These are phyloP conservation scores for Irpex lacteus DNA, from an alignment of 1,284 basidiomycete species.

Conservation along the genomic window DNA sequence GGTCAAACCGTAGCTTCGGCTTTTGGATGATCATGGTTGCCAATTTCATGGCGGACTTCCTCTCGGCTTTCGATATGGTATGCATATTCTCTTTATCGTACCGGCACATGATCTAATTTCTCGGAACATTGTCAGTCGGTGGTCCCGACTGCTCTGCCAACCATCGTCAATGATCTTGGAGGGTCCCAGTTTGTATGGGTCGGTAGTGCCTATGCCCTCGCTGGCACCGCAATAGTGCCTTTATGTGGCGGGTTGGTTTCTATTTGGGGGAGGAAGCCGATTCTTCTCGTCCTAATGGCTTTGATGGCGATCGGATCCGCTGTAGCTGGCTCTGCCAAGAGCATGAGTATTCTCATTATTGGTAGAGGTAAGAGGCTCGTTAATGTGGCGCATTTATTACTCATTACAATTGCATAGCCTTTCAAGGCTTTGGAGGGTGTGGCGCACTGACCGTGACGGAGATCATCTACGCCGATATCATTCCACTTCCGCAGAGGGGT, in stretches of 20 bases:
- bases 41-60: background rate
- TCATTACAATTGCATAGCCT: background rate
- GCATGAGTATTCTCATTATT: slow-evolving; percentile 3
- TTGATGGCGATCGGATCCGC: slow-evolving; percentile 6
- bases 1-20: slow-evolving; percentile 2
- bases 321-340: slow-evolving; percentile 4
- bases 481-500: slow-evolving; percentile 6
- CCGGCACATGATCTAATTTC: too few species aligned
- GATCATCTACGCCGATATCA: slow-evolving; percentile 6
- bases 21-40: slow-evolving; percentile 37
- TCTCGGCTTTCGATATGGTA: slow-evolving; percentile 2
- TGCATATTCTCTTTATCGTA: background rate
- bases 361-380: slow-evolving; percentile 2
- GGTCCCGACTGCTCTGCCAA: slow-evolving; percentile 9
- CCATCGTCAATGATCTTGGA: slow-evolving; percentile 4
- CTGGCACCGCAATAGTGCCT: slow-evolving; percentile 2
- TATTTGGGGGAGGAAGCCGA: slow-evolving; percentile 4
- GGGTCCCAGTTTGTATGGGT: slow-evolving; percentile 10
- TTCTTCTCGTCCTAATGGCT: background rate
- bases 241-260: slow-evolving; percentile 1
- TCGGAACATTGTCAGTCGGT: background rate
- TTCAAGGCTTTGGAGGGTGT: slow-evolving; percentile 4
- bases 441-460: background rate
- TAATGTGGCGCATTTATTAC: background rate
- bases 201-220: background rate